Conservation (phyloP, 208 protist genomes). For the Acanthamoeba sp. region DNA sequence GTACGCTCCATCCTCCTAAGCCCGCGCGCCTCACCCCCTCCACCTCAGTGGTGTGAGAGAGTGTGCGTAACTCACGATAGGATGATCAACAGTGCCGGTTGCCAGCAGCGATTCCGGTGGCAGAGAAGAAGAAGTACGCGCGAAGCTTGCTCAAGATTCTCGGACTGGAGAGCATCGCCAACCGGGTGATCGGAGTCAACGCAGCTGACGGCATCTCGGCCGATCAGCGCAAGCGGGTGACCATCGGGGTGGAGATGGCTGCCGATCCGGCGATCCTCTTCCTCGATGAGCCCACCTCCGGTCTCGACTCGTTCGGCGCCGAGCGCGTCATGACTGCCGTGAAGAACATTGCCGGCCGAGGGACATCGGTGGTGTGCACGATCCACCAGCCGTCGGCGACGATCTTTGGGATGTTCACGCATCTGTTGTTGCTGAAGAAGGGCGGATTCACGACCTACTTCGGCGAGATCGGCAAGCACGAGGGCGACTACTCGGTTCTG, state of each 20-base stretch:
- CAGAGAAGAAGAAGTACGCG: slow-evolving; percentile 53
- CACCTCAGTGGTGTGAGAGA: background rate
- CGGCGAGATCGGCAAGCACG: slow-evolving; percentile 19
- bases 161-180: slow-evolving; percentile 1
- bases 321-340: slow-evolving; percentile 71
- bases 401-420: slow-evolving; percentile 72
- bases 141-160: slow-evolving; percentile 43
- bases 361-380: slow-evolving; percentile 62
- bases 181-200: slow-evolving; percentile 43
- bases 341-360: slow-evolving; percentile 9
- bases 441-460: slow-evolving; percentile 60
- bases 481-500: slow-evolving; percentile 43
- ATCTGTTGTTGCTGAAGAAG: slow-evolving; percentile 75
- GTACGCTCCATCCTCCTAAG: background rate
- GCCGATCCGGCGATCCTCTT: slow-evolving; percentile 82
- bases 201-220: slow-evolving; percentile 42
- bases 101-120: slow-evolving; percentile 1
- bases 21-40: no score
- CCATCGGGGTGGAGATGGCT: slow-evolving; percentile 85
- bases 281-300: slow-evolving; percentile 81
- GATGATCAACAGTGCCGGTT: slow-evolving; percentile 35
- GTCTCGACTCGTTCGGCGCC: slow-evolving; percentile 73
- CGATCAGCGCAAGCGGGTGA: slow-evolving; percentile 81
- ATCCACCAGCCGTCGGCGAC: slow-evolving; percentile 66
- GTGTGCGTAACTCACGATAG: no score